Evolutionary conservation across 768 basidiomycete species (phyloP).

Genomic region (Paxillus involutus): DNA sequence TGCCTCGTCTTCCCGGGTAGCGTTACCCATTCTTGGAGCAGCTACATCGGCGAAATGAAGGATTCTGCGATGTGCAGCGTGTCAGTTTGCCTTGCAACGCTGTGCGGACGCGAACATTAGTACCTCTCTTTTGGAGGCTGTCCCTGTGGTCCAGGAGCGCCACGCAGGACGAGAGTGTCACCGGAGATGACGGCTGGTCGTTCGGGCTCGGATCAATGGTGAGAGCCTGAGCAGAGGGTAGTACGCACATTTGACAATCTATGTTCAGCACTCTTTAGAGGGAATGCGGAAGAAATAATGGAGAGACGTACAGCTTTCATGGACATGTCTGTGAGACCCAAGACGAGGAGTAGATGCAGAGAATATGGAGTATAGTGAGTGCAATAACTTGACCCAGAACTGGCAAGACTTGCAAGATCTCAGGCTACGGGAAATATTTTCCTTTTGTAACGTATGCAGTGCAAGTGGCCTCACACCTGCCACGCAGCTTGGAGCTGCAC

Average conservation of each 20-base stretch:
- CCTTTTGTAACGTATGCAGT: background rate
- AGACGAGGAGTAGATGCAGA: slow-evolving; percentile 3
- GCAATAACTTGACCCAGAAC: background rate
- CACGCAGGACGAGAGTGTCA: slow-evolving; percentile 84
- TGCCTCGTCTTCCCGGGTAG: slow-evolving; percentile 88
- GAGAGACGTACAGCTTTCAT: slow-evolving; percentile 68
- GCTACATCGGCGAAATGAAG: slow-evolving; percentile 87
- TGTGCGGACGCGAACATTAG: slow-evolving; percentile 11
- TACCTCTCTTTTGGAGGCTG: slow-evolving; percentile 91
- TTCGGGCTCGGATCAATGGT: slow-evolving; percentile 24
- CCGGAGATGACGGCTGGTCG: slow-evolving; percentile 83
- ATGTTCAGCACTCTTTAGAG: background rate
- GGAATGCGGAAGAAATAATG: background rate
- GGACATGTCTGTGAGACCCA: slow-evolving; percentile 47
- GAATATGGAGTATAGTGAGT: background rate
- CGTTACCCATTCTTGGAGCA: slow-evolving; percentile 82
- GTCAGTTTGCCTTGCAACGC: slow-evolving; percentile 8
- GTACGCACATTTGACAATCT: slow-evolving; percentile 64
- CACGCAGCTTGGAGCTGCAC: too few relatives aligned
- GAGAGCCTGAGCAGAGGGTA: slow-evolving; percentile 7
- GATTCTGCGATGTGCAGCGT: slow-evolving; percentile 47
- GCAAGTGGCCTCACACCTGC: too few relatives aligned
- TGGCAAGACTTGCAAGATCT: background rate
- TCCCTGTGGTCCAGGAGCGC: slow-evolving; percentile 73
- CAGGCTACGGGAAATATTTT: background rate